Evolutionary conservation across 2,329 filamentous ascomycete genomes (phyloP), one percentile per base, ranked within the genome.

Genomic region (Pseudonectria buxi): DNA sequence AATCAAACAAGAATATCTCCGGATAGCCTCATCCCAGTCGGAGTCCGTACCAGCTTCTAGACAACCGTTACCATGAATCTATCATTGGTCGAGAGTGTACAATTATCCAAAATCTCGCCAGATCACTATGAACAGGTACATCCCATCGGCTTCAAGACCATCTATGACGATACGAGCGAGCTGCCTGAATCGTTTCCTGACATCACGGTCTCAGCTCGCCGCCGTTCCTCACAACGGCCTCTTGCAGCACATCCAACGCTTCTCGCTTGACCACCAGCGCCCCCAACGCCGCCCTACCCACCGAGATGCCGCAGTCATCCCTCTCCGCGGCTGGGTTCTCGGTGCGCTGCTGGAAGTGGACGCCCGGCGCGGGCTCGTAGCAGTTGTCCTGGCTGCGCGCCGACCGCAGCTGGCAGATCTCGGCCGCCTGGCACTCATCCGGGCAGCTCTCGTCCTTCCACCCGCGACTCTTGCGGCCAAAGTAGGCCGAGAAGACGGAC

Each of bases 351-450:
- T 47, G 40, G 24, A 59, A 49, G 32, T 57, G 53, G 13, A 65
- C 37, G 24, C 61, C 63, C 2, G 57, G 44, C 4, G 54, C 53
- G 1, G 62, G 58, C 22, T 50, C 51, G 24, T 57, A 58, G 52
- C 74, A 76, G 49, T 73, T 74, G 47, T 72, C 64, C 54, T 76
- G 64, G 16, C 67, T 62, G 29, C 74, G 62, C 7, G 61, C 71
- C 2, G 67, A 71, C n/a, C 72, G 61, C 18, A 78, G 47, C 44
- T 66, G 61, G 46, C 74, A 78, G 7, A 78, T 67, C 50, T 74
- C 68, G 3, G 53, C 43, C 2, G 45, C 52, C 41, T 59, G 59
- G 47, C 72, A 75, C 6, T 58, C 55, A 2, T 54, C 65, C 1
- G 50, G 55, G 43, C 73, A 76, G 14, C 47, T 39, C 4, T 56